Evolutionary conservation across 2,329 filamentous ascomycete genomes (phyloP), one percentile per base, ranked within the genome.

Genomic region (Westerdykella sp.): DNA sequence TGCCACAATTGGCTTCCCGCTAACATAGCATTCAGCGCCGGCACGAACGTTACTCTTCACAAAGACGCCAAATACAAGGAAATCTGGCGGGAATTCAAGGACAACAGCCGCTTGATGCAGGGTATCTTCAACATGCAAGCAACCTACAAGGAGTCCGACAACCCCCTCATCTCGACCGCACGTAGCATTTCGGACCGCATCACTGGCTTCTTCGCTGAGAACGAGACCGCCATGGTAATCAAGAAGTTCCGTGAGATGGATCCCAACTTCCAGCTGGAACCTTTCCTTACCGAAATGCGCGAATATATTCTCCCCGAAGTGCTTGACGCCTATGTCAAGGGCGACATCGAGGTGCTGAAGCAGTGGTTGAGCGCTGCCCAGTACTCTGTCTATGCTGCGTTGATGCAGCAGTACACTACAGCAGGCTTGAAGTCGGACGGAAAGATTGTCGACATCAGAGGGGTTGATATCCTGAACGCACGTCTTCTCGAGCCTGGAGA

Each of bases 11-110:
- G 25, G 9, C 25, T 28, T 15, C 15, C 13, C 3, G 15, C 47
- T 56, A 45, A 61, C 43, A 31, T 39, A 31, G 22, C 22, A 2
- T 13, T 14, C 54, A 96, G 93, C 45, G 93, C 93, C 46, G 93
- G 93, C 47, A 95, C 90, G 44, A 94, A 95, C 62, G 74, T 98
- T 39, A 97, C 91, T 1, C 67, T 98, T 1, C 93, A 98, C 76
- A 98, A 98, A 71, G 93, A 98, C 57, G 84, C 93, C 12, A 87
- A 86, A 16, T 97, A 91, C 88, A 96, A 95, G 71, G 91, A 97
- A 68, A 88, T 89, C n/a, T 98, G 93, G 93, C 81, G 84, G 59
- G 86, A 93, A 40, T 98, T 97, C 79, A 84, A 85, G 50, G 93
- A 98, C 66, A 82, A 81, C 52, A 95, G 84, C 69, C 88, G 85